A percentile compares a stretch with the other conserved stretches of the same genome.
phyloP scores from a whole-genome alignment of 257 asterid species.

The Nicotiana noctiflora region DNA sequence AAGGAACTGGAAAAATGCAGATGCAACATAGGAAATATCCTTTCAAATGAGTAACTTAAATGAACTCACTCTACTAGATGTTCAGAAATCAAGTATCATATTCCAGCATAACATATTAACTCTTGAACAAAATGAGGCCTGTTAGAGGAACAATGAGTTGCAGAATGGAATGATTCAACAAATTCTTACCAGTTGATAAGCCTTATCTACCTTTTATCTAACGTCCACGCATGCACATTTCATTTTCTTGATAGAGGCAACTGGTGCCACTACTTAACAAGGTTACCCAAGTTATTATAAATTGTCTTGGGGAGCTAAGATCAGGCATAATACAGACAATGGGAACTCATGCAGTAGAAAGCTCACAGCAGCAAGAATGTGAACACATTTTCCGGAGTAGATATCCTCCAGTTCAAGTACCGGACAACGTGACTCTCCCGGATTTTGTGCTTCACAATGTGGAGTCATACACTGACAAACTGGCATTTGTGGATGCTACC shows the following conservation, averaged over 20 bases:
- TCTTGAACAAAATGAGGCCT: neutral
- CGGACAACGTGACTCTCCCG: slow-evolving; percentile 60
- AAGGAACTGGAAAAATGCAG: neutral
- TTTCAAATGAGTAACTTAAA: neutral
- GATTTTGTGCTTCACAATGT: slow-evolving; percentile 64
- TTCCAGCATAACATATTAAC: neutral
- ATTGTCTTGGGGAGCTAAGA: neutral
- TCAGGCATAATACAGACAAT: slow-evolving; percentile 15
- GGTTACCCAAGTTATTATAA: neutral
- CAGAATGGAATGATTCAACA: slow-evolving; percentile 31
- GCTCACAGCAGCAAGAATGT: slow-evolving; percentile 18
- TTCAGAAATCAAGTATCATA: neutral
- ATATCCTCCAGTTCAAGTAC: slow-evolving; percentile 59
- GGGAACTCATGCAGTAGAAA: slow-evolving; percentile 37
- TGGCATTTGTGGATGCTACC: slow-evolving; percentile 72
- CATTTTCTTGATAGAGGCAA: neutral
- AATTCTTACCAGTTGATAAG: slow-evolving; percentile 3
- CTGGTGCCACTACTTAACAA: neutral
- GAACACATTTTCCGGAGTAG: slow-evolving; percentile 67
- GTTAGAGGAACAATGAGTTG: neutral
- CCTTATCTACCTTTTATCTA: neutral
- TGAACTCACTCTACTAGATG: neutral
- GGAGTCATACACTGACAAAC: slow-evolving; percentile 43
- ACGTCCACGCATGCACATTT: neutral
- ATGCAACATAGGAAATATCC: neutral